Conservation (phyloP, 805 yeast genomes). For the Sugiyamaella floridensis region DNA sequence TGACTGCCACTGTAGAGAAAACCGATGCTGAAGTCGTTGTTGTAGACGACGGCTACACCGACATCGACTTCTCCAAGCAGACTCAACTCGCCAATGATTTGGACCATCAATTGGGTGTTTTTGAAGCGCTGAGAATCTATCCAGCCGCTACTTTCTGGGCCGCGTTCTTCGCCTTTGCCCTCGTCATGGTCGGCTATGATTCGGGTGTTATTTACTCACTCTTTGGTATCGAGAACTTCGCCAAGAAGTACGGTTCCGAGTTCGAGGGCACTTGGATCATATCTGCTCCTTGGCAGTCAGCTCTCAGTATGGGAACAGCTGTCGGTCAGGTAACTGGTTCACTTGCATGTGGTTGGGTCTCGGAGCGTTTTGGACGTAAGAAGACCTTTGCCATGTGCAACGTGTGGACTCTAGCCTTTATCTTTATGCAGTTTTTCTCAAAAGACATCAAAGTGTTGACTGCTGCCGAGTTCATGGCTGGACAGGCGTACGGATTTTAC, state of each 20-base stretch:
- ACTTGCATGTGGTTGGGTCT: slow-evolving; percentile 4
- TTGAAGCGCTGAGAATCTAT: slow-evolving; percentile 35
- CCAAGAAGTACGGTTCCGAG: slow-evolving; percentile 35
- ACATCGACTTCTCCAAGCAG: not conserved
- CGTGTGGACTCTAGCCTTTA: slow-evolving; percentile 1
- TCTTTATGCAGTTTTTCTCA: slow-evolving; percentile 42
- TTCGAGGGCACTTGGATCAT: slow-evolving; percentile 16
- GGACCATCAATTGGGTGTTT: slow-evolving; percentile 26
- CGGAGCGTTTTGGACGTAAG: slow-evolving; percentile 6
- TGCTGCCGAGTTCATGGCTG: slow-evolving; percentile 33
- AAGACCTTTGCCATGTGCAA: not conserved
- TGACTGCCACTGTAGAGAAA: not conserved
- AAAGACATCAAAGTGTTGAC: slow-evolving; percentile 30
- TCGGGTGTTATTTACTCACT: slow-evolving; percentile 36
- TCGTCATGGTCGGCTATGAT: slow-evolving; percentile 47
- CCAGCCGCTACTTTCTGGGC: slow-evolving; percentile 46
- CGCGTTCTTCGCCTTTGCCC: slow-evolving; percentile 36
- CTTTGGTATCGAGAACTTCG: slow-evolving; percentile 41
- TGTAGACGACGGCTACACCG: not conserved
- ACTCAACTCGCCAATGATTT: slow-evolving; percentile 2
- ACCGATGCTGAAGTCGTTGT: slow-evolving; percentile 1
- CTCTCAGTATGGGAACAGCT: slow-evolving; percentile 18
- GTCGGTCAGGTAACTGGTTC: slow-evolving; percentile 40
- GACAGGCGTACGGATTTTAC: slow-evolving; percentile 45
- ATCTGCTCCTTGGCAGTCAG: slow-evolving; percentile 25